Evolutionary conservation across 257 asterid genomes (phyloP), one percentile per base, ranked within the genome.

Genomic region (Solanum tacnaense): DNA sequence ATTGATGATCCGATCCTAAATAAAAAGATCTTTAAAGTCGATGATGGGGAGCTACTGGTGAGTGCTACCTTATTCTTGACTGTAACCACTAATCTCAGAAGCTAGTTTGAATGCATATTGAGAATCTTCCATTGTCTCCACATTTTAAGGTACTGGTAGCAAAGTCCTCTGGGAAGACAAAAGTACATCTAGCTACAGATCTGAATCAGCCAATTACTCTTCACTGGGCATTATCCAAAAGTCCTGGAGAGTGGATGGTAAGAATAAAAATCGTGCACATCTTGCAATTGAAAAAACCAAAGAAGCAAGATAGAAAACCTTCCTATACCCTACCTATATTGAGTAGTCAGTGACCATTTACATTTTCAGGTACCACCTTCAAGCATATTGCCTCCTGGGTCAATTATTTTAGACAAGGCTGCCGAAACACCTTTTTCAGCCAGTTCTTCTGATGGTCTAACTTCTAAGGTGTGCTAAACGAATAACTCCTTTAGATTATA

Each of bases 141-240:
- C 84, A 84, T 85, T 87, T 92, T 86, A 91, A 97, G 99, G 98
- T 93, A 84, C 94, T 96, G 74, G 96, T 93, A 44, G 91, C 93
- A 58, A 94, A 93, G 91, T 56, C 92, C 83, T 90, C 94, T 34
- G 92, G 94, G 75, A 93, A 92, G 94, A 93, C 88, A 81, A 94
- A 89, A 88, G 93, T 97, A 89, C 91, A 91, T 92, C 92, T 97
- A 86, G 98, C 97, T 62, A 96, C 99, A 67, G 96, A 96, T 91
- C 91, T 93, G 88, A 92, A 93, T 65, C 95, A 94, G 85, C 96
- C 98, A 73, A 91, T 90, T 89, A 93, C 92, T 90, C 96, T 97
- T 86, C 99, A 97, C 93, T 97, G 99, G 99, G 99, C 98, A 88
- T 90, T 97, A 89, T 95, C 99, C 90, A 92, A 85, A 89, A 94